Evolutionary conservation across 371 early-diverging fungal species (phyloP).

Genomic region (Mortierella sp.): DNA sequence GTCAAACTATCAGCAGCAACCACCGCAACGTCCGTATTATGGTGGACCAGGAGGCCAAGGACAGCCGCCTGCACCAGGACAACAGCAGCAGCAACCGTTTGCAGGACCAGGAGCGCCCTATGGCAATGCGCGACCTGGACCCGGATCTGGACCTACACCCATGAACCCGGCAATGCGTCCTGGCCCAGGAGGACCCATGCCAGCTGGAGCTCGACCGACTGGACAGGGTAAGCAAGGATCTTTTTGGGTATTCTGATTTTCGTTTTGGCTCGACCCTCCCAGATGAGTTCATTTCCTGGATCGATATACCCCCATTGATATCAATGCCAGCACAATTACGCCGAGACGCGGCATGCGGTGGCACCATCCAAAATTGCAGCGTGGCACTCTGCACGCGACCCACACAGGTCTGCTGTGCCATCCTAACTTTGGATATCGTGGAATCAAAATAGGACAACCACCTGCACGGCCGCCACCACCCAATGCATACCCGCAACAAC

Average conservation of each 20-base stretch:
- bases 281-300: no score
- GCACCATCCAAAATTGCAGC: no score
- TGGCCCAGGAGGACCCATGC: constrained; percentile 10
- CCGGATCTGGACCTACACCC: constrained; percentile 9
- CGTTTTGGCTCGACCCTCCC: background rate
- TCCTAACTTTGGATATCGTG: no score
- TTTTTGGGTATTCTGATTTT: background rate
- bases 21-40: constrained; percentile 13
- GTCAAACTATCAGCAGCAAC: constrained; percentile 25
- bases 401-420: no score
- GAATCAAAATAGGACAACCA: constrained; percentile 18
- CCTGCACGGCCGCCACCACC: constrained; percentile 5
- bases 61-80: constrained; percentile 5
- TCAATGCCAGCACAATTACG: no score
- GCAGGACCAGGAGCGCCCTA: constrained; percentile 7
- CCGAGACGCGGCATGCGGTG: no score
- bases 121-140: constrained; percentile 15
- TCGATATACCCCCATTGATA: no score
- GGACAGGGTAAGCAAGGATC: constrained; percentile 12
- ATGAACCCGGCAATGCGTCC: constrained; percentile 17
- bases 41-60: background rate
- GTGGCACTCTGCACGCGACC: no score
- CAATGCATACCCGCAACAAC: constrained; percentile 8
- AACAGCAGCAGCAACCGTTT: constrained; percentile 19
- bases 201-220: constrained; percentile 18